phyloP scores from a whole-genome alignment of 2,329 filamentous ascomycete genomes.

The Sclerotinia sclerotiorum region DNA sequence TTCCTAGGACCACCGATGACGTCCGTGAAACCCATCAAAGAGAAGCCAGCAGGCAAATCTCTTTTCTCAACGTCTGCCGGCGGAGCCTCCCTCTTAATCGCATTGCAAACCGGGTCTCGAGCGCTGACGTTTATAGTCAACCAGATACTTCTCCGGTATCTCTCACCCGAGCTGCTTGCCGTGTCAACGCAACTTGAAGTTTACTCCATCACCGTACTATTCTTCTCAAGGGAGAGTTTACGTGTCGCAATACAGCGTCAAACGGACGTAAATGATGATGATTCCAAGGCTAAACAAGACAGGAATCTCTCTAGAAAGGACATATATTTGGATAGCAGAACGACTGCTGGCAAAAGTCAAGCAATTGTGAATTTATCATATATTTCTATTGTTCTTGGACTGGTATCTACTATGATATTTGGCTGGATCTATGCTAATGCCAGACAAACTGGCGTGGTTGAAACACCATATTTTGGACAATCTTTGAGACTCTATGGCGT shows the following conservation, averaged over 20 bases:
- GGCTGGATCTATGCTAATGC: constrained; percentile 64
- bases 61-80: constrained; percentile 31
- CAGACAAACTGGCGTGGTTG: constrained; percentile 49
- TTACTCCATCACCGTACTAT: constrained; percentile 88
- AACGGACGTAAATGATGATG: constrained; percentile 39
- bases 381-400: constrained; percentile 68
- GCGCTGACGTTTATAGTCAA: constrained; percentile 88
- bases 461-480: constrained; percentile 61
- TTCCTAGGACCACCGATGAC: constrained; percentile 3
- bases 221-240: constrained; percentile 88
- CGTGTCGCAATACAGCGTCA: constrained; percentile 89
- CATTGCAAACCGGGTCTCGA: constrained; percentile 84
- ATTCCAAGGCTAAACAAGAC: constrained; percentile 12
- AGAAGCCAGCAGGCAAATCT: constrained; percentile 8
- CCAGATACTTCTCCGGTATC: constrained; percentile 81
- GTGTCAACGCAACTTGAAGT: constrained; percentile 88
- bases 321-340: constrained; percentile 24
- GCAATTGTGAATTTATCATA: constrained; percentile 87
- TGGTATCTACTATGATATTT: constrained; percentile 62
- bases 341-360: constrained; percentile 54
- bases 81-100: constrained; percentile 59
- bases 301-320: neutral
- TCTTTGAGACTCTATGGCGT: constrained; percentile 56
- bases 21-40: neutral
- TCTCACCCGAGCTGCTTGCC: constrained; percentile 82